A percentile compares a stretch with the other conserved stretches of the same genome.
phyloP scores from a whole-genome alignment of 345 rosid genomes.

The Crucihimalaya himalaica region DNA sequence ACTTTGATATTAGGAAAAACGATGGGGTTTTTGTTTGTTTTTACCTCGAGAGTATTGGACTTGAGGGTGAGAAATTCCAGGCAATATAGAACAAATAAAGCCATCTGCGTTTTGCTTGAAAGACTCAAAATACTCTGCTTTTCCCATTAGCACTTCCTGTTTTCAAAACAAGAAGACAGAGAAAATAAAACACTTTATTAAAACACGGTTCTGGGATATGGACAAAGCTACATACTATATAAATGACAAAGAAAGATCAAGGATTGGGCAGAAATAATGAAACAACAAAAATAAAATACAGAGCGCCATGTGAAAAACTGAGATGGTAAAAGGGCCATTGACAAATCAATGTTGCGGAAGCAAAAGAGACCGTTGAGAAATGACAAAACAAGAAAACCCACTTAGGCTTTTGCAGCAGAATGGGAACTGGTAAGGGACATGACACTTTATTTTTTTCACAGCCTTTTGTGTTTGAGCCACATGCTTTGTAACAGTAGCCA shows the following conservation, averaged over 20 bases:
- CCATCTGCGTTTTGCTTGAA: slow-evolving; percentile 92
- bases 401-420: slow-evolving; percentile 31
- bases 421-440: slow-evolving; percentile 42
- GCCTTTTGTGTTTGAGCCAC: slow-evolving; percentile 30
- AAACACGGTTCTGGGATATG: neutral
- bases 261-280: slow-evolving; percentile 10
- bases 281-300: neutral
- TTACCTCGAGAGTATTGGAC: slow-evolving; percentile 97
- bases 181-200: slow-evolving; percentile 12
- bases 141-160: slow-evolving; percentile 97
- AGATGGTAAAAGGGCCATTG: slow-evolving; percentile 22
- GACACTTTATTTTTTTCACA: slow-evolving; percentile 17
- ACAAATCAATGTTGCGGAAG: slow-evolving; percentile 16
- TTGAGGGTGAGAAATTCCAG: slow-evolving; percentile 90
- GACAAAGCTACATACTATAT: neutral
- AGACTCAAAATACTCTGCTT: slow-evolving; percentile 77
- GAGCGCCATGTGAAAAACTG: slow-evolving; percentile 34
- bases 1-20: slow-evolving; percentile 15
- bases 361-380: slow-evolving; percentile 35
- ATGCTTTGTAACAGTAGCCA: slow-evolving; percentile 35
- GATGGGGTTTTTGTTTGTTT: slow-evolving; percentile 18
- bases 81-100: slow-evolving; percentile 88
- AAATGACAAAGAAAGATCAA: neutral
- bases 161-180: slow-evolving; percentile 15
- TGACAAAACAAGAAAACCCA: slow-evolving; percentile 36